These are phyloP conservation scores for Rhynchosporium secalis DNA, from an alignment of 2,329 filamentous ascomycete species.

Conservation along the genomic window DNA sequence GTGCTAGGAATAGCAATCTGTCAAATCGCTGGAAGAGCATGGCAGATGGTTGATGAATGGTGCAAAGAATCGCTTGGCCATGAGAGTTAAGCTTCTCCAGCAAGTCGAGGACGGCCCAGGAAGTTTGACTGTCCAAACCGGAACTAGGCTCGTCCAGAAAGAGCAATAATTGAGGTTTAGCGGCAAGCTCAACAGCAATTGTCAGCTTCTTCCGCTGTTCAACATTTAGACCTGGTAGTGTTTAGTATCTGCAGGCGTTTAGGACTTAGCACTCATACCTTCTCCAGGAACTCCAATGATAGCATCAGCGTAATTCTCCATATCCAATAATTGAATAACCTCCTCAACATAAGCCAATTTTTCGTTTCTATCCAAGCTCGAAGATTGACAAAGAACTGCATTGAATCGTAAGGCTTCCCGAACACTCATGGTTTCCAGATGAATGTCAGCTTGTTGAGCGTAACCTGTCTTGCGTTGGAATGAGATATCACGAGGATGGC, in stretches of 20 bases:
- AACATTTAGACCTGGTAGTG: slow-evolving; percentile 54
- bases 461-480: slow-evolving; percentile 93
- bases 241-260: neutral
- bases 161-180: slow-evolving; percentile 81
- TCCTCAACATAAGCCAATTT: slow-evolving; percentile 89
- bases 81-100: slow-evolving; percentile 84
- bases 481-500: slow-evolving; percentile 47
- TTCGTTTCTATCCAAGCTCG: slow-evolving; percentile 66
- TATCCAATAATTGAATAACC: slow-evolving; percentile 84
- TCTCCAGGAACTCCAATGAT: slow-evolving; percentile 87
- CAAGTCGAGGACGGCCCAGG: slow-evolving; percentile 86
- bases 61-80: slow-evolving; percentile 89
- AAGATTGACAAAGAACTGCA: slow-evolving; percentile 78
- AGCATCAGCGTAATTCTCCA: slow-evolving; percentile 87
- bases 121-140: slow-evolving; percentile 87
- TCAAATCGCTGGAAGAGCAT: slow-evolving; percentile 92
- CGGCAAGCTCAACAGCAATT: slow-evolving; percentile 89
- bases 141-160: slow-evolving; percentile 96
- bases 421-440: slow-evolving; percentile 79
- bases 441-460: slow-evolving; percentile 88
- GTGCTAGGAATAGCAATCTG: slow-evolving; percentile 69
- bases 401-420: slow-evolving; percentile 84
- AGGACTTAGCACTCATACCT: slow-evolving; percentile 5
- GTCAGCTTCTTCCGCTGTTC: slow-evolving; percentile 75
- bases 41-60: slow-evolving; percentile 90